Evolutionary conservation across 805 yeast species (phyloP).

Genomic region (Wickerhamiella qilinensis): DNA sequence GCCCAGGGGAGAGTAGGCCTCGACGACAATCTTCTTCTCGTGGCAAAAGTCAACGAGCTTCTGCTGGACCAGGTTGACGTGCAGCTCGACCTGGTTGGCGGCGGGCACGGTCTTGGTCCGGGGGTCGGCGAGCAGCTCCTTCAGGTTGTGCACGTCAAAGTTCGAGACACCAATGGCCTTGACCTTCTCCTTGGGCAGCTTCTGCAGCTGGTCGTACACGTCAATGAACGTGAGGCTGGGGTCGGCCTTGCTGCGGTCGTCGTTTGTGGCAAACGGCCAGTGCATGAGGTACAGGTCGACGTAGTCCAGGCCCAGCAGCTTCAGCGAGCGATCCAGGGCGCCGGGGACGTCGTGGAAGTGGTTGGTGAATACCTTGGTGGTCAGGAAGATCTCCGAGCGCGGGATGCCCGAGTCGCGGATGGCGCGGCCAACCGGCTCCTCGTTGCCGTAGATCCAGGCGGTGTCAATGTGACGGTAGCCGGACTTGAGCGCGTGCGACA

Average conservation of each 20-base stretch:
- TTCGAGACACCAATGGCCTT: constrained; percentile 63
- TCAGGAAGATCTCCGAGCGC: constrained; percentile 40
- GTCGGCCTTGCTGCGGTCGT: constrained; percentile 24
- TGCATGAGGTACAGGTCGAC: constrained; percentile 52
- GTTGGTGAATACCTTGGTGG: constrained; percentile 44
- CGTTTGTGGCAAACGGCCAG: constrained; percentile 29
- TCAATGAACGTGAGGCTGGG: constrained; percentile 29
- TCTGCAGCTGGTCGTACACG: constrained; percentile 45
- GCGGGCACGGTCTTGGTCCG: constrained; percentile 45
- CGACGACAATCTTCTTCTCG: constrained; percentile 36
- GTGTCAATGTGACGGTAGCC: constrained; percentile 67
- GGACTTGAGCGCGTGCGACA: constrained; percentile 41
- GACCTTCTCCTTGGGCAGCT: constrained; percentile 31
- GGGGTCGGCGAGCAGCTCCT: constrained; percentile 27
- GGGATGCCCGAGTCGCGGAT: constrained; percentile 27
- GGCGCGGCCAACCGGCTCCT: constrained; percentile 44
- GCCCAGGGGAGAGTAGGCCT: constrained; percentile 71
- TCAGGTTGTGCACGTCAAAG: constrained; percentile 36
- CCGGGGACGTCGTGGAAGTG: constrained; percentile 25
- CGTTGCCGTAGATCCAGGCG: constrained; percentile 56
- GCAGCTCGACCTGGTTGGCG: constrained; percentile 60
- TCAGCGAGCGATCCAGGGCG: constrained; percentile 36
- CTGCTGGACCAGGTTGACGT: constrained; percentile 52
- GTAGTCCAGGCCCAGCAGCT: constrained; percentile 38
- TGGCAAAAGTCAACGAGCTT: constrained; percentile 39